These are phyloP conservation scores for Halenospora varia DNA, from an alignment of 495 filamentous ascomycete genomes.

Conservation along the genomic window DNA sequence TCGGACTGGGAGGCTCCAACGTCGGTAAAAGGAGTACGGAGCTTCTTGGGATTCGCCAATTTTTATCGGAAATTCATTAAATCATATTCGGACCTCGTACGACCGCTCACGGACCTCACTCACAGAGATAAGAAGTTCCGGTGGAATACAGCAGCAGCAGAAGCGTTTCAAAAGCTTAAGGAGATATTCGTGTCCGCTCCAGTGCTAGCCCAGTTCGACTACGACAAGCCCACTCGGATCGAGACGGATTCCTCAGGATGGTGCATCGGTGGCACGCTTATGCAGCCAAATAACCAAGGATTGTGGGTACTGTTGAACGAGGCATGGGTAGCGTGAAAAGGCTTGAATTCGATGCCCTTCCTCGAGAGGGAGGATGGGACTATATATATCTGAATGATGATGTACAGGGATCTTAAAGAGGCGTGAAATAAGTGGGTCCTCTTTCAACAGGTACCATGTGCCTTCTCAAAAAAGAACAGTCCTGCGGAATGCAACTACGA, in stretches of 20 bases:
- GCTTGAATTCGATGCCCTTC: too few species aligned
- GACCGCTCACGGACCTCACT: constrained; percentile 12
- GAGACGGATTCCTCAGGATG: constrained; percentile 27
- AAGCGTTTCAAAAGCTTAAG: constrained; percentile 45
- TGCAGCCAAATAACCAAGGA: too few species aligned
- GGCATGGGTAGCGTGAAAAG: too few species aligned
- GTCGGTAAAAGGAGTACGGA: constrained; percentile 23
- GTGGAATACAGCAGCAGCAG: constrained; percentile 37
- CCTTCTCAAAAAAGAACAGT: constrained; percentile 26
- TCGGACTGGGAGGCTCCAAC: constrained; percentile 21
- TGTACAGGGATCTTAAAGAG: too few species aligned
- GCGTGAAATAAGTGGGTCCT: constrained; percentile 18
- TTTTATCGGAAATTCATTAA: constrained; percentile 33
- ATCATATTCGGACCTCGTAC: constrained; percentile 17
- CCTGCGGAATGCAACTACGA: constrained; percentile 13
- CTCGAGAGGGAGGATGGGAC: too few species aligned
- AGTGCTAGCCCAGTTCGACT: constrained; percentile 5
- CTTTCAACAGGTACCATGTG: constrained; percentile 18
- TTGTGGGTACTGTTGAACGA: too few species aligned
- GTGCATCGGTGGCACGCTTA: too few species aligned
- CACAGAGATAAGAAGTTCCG: constrained; percentile 16
- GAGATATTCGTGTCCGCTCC: constrained; percentile 37
- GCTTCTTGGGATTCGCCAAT: constrained; percentile 32
- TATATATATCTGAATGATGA: too few species aligned
- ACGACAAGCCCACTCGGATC: constrained; percentile 13